A percentile compares a stretch with the other conserved stretches of the same genome.
phyloP scores from a whole-genome alignment of 768 basidiomycete genomes.

The Collybia sordida region DNA sequence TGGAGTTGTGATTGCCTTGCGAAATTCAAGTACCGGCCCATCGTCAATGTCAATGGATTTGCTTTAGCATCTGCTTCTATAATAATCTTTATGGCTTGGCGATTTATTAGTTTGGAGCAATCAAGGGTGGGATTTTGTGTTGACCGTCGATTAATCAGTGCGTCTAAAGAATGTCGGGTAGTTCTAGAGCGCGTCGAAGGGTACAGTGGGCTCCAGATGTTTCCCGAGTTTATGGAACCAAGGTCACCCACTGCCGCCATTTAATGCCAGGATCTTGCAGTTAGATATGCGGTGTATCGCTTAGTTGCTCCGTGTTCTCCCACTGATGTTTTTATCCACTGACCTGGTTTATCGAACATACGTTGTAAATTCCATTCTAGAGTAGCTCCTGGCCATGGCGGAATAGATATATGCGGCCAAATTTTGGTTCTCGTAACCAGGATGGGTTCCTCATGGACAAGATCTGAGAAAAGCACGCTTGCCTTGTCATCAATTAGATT shows the following conservation, averaged over 20 bases:
- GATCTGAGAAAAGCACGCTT: slow-evolving; percentile 77
- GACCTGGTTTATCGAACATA: slow-evolving; percentile 88
- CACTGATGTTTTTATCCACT: neutral
- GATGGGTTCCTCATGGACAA: slow-evolving; percentile 68
- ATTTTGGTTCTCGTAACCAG: slow-evolving; percentile 26
- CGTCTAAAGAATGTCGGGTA: slow-evolving; percentile 44
- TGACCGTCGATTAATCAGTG: no score
- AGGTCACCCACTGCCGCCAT: slow-evolving; percentile 76
- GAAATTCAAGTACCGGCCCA: slow-evolving; percentile 72
- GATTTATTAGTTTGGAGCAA: slow-evolving; percentile 88
- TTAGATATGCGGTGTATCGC: slow-evolving; percentile 78
- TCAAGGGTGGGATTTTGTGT: slow-evolving; percentile 65
- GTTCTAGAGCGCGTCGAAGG: slow-evolving; percentile 90
- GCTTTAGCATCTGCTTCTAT: slow-evolving; percentile 82
- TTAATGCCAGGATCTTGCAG: slow-evolving; percentile 70
- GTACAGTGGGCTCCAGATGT: slow-evolving; percentile 82
- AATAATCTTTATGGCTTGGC: slow-evolving; percentile 70
- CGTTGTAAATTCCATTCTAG: slow-evolving; percentile 77
- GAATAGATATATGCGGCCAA: slow-evolving; percentile 53
- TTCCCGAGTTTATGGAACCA: slow-evolving; percentile 83
- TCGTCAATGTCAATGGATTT: slow-evolving; percentile 85
- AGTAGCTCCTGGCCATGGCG: slow-evolving; percentile 65
- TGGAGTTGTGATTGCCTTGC: slow-evolving; percentile 68
- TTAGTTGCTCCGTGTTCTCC: neutral
- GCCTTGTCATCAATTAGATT: slow-evolving; percentile 83